Base-by-base conservation (phyloP, 176 grass and related monocot genomes). In the Themeda triandra region DNA sequence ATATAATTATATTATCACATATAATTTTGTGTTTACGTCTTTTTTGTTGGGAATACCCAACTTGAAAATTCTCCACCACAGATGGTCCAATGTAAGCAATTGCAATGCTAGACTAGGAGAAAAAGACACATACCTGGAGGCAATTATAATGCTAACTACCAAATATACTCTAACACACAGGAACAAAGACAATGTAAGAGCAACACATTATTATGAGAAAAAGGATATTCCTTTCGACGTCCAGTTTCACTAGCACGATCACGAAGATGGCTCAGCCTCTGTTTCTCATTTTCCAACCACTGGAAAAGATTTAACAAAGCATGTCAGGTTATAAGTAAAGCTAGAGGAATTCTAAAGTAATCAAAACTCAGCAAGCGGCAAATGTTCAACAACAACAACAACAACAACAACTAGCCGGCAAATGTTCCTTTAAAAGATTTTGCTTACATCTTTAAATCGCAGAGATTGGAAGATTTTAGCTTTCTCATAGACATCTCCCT, bases 141-240 rank as follows among this genome's bases (percentile, higher is more conserved):
- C 3, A 60, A 59, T 24, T 24, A 59, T 24, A 11, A 56, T 56
- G 21, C 19, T 59, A 59, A 59, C 2, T 24, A 59, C 23, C 23
- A 59, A 59, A 59, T 59, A 24, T 24, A 59, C 23, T 24, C 23
- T 1, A 21, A 60, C 56, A 60, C 19, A 30, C 5, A 73, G 1
- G 18, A 41, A 19, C 40, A 62, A 82, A 48, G 71, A 36, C 39
- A 69, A 54, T 76, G 28, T 35, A 81, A 84, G 77, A 82, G 41
- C 13, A 80, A 73, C 39, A 45, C 51, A 82, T 62, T 83, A 73
- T 36, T 84, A 75, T 44, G 13, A 64, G 21, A 24, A 81, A 94
- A 93, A 99, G 97, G 97, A 99, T 99, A 99, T 99, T 99, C 84
- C 67, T 99, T 99, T 91, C 97, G 89, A 37, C 90, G 86, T 27